Percentiles rank a stretch among this genome's conserved stretches.
Conservation (phyloP, 768 basidiomycete species). For the Suillus brevipes region DNA sequence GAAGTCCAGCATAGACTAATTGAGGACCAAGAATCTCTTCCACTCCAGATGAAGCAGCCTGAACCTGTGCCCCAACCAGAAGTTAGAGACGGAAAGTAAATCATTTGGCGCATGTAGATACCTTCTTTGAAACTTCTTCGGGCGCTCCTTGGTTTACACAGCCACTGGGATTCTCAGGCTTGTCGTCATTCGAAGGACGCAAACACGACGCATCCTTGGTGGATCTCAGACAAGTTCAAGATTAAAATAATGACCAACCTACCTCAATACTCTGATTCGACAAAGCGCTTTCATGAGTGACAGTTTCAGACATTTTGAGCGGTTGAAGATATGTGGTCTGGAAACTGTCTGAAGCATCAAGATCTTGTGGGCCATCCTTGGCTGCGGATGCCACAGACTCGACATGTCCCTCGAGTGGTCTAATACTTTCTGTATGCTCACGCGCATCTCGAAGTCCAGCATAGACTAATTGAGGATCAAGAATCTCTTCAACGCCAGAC, state of each 20-base stretch:
- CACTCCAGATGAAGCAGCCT: not conserved
- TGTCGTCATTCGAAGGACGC: not conserved
- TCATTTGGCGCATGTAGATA: not conserved
- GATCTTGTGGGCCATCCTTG: not conserved
- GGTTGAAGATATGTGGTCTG: constrained; percentile 3
- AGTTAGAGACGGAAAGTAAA: not conserved
- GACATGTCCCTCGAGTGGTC: not conserved
- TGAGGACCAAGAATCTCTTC: not conserved
- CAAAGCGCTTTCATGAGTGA: not conserved
- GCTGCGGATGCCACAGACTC: not conserved
- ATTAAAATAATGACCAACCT: not conserved
- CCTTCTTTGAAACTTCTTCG: not conserved
- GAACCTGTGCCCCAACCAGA: not conserved
- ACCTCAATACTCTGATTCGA: not conserved
- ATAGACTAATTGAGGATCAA: not conserved
- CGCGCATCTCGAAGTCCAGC: not conserved
- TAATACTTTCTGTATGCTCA: not conserved
- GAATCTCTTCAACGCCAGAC: not conserved
- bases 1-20: not conserved
- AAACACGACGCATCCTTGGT: not conserved
- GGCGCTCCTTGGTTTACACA: not conserved
- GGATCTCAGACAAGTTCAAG: not conserved
- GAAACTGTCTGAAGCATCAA: not conserved
- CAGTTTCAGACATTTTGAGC: no score
- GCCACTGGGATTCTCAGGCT: not conserved